Conservation (phyloP, 2,329 filamentous ascomycete genomes). For the Colletotrichum neosansevieriae region DNA sequence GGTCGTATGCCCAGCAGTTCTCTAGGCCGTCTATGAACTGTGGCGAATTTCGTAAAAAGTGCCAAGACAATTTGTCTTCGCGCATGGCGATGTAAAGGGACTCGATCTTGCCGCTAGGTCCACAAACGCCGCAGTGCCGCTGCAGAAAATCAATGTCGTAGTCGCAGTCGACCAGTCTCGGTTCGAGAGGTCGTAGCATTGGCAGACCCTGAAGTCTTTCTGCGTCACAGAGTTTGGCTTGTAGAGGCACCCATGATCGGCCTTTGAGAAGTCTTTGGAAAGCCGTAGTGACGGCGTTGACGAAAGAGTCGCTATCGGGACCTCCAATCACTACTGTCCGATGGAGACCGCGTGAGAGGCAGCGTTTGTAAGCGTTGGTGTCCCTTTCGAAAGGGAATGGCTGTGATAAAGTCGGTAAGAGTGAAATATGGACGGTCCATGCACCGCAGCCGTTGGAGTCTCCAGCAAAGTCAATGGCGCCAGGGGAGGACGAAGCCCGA, state of each 20-base stretch:
- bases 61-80: constrained; percentile 67
- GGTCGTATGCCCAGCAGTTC: constrained; percentile 65
- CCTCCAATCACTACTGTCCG: constrained; percentile 67
- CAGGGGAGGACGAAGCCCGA: constrained; percentile 10
- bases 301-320: constrained; percentile 62
- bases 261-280: constrained; percentile 64
- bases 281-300: constrained; percentile 59
- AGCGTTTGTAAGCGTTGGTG: constrained; percentile 71
- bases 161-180: constrained; percentile 53
- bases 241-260: constrained; percentile 68
- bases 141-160: constrained; percentile 66
- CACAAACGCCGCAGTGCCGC: constrained; percentile 67
- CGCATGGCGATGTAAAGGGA: constrained; percentile 71
- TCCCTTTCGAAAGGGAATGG: constrained; percentile 73
- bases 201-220: constrained; percentile 66
- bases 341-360: constrained; percentile 70
- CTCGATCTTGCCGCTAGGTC: constrained; percentile 66
- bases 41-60: constrained; percentile 60
- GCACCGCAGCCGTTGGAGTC: constrained; percentile 45
- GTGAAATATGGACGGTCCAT: constrained; percentile 72
- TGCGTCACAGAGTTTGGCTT: constrained; percentile 69
- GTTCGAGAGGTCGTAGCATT: constrained; percentile 68
- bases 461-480: constrained; percentile 1
- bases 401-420: constrained; percentile 65
- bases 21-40: constrained; percentile 66